Conservation (phyloP, 2,329 filamentous ascomycete species). For the Lasiodiplodia sp. region DNA sequence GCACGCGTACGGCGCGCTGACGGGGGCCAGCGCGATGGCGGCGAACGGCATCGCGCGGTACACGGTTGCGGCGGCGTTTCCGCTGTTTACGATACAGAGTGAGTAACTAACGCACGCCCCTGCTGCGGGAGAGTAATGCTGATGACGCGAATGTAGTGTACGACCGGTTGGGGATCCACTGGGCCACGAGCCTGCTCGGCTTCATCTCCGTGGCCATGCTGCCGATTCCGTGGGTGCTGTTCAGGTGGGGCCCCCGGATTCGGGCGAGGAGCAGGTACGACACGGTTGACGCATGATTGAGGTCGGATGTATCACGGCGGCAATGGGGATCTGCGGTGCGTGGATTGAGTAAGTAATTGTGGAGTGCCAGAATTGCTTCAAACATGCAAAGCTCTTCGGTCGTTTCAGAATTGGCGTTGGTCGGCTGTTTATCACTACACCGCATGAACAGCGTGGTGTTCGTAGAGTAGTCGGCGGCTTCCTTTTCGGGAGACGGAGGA, state of each 20-base stretch:
- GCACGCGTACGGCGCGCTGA: conserved; percentile 44
- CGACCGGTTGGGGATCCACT: not conserved
- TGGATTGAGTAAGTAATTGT: too few relatives aligned
- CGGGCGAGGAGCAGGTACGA: conserved; percentile 39
- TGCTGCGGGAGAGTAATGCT: not conserved
- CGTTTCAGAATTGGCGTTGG: too few relatives aligned
- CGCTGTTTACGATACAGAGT: conserved; percentile 25
- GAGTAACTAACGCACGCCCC: too few relatives aligned
- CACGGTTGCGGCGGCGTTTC: conserved; percentile 41
- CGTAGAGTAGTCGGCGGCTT: too few relatives aligned
- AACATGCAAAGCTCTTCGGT: too few relatives aligned
- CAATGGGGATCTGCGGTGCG: too few relatives aligned
- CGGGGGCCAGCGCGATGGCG: conserved; percentile 47
- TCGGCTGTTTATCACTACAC: too few relatives aligned
- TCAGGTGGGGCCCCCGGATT: conserved; percentile 39
- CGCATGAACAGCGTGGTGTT: too few relatives aligned
- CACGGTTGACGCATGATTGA: conserved; percentile 21
- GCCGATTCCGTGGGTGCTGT: conserved; percentile 42
- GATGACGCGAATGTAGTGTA: conserved; percentile 32
- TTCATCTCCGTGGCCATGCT: conserved; percentile 31
- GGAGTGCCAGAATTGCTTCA: too few relatives aligned
- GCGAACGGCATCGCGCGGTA: conserved; percentile 50
- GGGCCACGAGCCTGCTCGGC: conserved; percentile 19
- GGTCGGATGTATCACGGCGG: too few relatives aligned
- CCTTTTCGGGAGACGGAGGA: not conserved